Percentiles rank a stretch among this genome's conserved stretches.
Evolutionary conservation across 208 protist species (phyloP).

Genomic region (Leishmania tropica): DNA sequence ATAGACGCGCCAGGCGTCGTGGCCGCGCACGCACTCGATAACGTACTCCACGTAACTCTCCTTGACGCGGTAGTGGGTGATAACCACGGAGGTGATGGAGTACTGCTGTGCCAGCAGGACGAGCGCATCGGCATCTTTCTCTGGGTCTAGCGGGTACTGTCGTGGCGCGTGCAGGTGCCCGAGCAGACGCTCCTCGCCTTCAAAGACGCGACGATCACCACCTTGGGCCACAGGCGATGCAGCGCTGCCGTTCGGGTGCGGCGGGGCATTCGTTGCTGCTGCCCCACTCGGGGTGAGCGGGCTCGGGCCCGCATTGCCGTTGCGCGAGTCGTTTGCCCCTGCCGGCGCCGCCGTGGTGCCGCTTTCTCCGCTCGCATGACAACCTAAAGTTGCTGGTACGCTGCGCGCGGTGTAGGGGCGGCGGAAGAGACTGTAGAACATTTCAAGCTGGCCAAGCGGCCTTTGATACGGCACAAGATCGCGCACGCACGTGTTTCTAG

Average conservation of each 20-base stretch:
- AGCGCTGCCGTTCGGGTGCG: neutral
- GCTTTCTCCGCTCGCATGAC: neutral
- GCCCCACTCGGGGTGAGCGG: neutral
- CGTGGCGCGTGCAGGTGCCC: constrained; percentile 18
- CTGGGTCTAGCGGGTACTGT: constrained; percentile 30
- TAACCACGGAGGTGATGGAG: constrained; percentile 47
- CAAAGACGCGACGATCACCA: constrained; percentile 24
- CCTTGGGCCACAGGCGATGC: neutral
- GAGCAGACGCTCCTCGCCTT: constrained; percentile 31
- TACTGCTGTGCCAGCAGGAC: constrained; percentile 26
- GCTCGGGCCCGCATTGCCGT: neutral
- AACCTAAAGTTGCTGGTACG: neutral
- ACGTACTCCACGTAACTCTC: constrained; percentile 78
- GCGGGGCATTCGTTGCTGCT: neutral
- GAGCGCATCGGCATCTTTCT: constrained; percentile 26
- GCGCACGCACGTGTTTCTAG: neutral
- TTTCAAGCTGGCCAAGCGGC: constrained; percentile 2
- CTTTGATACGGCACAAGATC: neutral
- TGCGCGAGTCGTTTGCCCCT: neutral
- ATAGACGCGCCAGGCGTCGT: constrained; percentile 66
- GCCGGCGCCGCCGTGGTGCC: neutral
- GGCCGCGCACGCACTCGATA: constrained; percentile 55
- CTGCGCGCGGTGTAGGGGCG: neutral
- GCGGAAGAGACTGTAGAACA: constrained; percentile 31
- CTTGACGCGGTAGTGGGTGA: constrained; percentile 72